Conservation (phyloP, 257 asterid genomes). For the Eustoma russellianum region DNA sequence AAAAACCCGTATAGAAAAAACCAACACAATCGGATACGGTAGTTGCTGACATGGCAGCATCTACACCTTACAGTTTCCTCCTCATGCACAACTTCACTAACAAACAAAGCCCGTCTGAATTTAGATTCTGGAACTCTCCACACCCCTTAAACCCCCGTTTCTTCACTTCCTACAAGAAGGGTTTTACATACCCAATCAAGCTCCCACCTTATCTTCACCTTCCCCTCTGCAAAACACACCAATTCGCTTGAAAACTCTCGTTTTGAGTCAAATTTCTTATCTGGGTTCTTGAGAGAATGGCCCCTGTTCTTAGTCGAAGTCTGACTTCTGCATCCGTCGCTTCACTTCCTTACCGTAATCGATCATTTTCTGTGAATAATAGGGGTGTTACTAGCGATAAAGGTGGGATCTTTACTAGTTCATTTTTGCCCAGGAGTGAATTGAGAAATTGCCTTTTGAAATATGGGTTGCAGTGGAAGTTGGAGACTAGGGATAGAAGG, state of each 20-base stretch:
- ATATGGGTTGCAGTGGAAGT: slow-evolving; percentile 64
- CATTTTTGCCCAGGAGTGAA: slow-evolving; percentile 47
- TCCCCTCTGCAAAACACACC: too few relatives aligned
- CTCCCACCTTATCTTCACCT: slow-evolving; percentile 10
- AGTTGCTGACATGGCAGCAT: slow-evolving; percentile 47
- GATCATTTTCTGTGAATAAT: slow-evolving; percentile 35
- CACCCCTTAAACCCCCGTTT: slow-evolving; percentile 43
- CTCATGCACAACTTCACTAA: slow-evolving; percentile 22
- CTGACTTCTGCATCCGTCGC: slow-evolving; percentile 50
- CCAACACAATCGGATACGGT: slow-evolving; percentile 25
- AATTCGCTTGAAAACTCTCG: too few relatives aligned
- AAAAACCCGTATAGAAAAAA: background rate
- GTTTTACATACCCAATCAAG: background rate
- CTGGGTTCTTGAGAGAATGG: slow-evolving; percentile 41
- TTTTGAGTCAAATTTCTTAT: slow-evolving; percentile 6
- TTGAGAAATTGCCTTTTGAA: slow-evolving; percentile 32
- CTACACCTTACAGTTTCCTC: slow-evolving; percentile 33
- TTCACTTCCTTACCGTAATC: slow-evolving; percentile 28
- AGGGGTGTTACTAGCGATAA: slow-evolving; percentile 18
- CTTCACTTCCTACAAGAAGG: background rate
- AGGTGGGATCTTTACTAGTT: slow-evolving; percentile 34
- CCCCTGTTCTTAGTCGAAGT: slow-evolving; percentile 73
- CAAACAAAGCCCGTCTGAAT: slow-evolving; percentile 20
- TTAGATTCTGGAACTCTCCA: slow-evolving; percentile 62
- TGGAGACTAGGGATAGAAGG: slow-evolving; percentile 39